Evolutionary conservation across 345 rosid species (phyloP).

Genomic region (Odontarrhena argentea): DNA sequence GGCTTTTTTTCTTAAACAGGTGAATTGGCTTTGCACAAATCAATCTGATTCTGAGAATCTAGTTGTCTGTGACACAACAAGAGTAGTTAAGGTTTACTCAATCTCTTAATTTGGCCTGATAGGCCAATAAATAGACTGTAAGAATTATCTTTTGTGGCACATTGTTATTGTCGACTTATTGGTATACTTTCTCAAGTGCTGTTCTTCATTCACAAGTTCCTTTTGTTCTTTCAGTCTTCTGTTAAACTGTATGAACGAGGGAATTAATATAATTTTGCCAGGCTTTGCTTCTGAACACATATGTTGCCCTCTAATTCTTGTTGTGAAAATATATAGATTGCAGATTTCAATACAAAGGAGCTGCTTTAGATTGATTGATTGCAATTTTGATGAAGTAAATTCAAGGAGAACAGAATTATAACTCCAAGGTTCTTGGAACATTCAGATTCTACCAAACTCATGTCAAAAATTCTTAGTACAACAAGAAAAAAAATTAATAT

Average conservation of each 20-base stretch:
- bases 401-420: neutral
- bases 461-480: constrained; percentile 24
- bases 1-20: constrained; percentile 50
- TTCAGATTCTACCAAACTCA: constrained; percentile 19
- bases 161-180: too few relatives aligned
- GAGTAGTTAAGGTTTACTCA: constrained; percentile 77
- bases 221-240: neutral
- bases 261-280: too few relatives aligned
- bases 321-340: neutral
- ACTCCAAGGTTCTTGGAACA: constrained; percentile 1
- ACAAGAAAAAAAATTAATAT: constrained; percentile 27
- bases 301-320: too few relatives aligned
- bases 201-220: constrained; percentile 13
- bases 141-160: neutral
- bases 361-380: neutral
- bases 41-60: constrained; percentile 79
- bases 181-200: neutral
- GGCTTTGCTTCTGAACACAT: too few relatives aligned
- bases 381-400: neutral
- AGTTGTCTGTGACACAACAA: constrained; percentile 85
- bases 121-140: neutral
- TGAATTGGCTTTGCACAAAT: constrained; percentile 93
- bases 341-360: neutral
- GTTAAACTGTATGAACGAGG: too few relatives aligned
- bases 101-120: constrained; percentile 39